Percentiles rank a stretch among this genome's conserved stretches.
phyloP scores from a whole-genome alignment of 768 basidiomycete species.

The Termitomyces sp. region DNA sequence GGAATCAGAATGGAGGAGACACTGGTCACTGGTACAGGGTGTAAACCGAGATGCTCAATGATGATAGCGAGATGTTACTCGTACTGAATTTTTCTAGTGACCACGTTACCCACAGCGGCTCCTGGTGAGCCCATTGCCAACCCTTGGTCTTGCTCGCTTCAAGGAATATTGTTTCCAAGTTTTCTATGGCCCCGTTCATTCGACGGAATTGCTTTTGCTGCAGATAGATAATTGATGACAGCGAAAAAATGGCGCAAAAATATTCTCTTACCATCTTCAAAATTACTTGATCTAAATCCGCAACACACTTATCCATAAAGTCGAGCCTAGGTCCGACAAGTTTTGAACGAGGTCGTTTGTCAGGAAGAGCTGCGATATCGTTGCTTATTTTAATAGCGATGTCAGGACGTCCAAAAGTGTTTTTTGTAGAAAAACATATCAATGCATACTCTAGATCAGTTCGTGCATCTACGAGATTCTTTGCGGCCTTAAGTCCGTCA shows the following conservation, averaged over 20 bases:
- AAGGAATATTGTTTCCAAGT: slow-evolving; percentile 53
- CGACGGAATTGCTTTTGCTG: slow-evolving; percentile 69
- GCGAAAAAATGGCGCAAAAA: neutral
- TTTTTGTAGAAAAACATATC: neutral
- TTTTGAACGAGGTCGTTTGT: slow-evolving; percentile 48
- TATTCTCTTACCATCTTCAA: slow-evolving; percentile 54
- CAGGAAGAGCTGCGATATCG: slow-evolving; percentile 48
- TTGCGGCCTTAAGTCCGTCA: slow-evolving; percentile 76
- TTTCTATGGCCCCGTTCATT: slow-evolving; percentile 60
- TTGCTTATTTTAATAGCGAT: slow-evolving; percentile 41
- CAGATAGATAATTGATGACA: neutral
- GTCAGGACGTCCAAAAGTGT: slow-evolving; percentile 3
- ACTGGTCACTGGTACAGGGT: slow-evolving; percentile 39
- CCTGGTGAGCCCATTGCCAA: slow-evolving; percentile 61
- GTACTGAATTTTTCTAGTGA: slow-evolving; percentile 73
- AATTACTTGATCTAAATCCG: slow-evolving; percentile 51
- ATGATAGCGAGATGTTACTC: slow-evolving; percentile 9
- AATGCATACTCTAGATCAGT: slow-evolving; percentile 78
- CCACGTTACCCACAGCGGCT: slow-evolving; percentile 82
- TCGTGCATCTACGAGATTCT: slow-evolving; percentile 64
- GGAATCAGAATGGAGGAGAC: slow-evolving; percentile 51
- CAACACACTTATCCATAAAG: slow-evolving; percentile 61
- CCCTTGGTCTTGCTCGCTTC: slow-evolving; percentile 73
- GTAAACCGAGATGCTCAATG: neutral
- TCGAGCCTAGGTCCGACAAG: slow-evolving; percentile 62